Base-by-base conservation (phyloP, 2,329 filamentous ascomycete genomes). In the Exutisphaerella laricina region DNA sequence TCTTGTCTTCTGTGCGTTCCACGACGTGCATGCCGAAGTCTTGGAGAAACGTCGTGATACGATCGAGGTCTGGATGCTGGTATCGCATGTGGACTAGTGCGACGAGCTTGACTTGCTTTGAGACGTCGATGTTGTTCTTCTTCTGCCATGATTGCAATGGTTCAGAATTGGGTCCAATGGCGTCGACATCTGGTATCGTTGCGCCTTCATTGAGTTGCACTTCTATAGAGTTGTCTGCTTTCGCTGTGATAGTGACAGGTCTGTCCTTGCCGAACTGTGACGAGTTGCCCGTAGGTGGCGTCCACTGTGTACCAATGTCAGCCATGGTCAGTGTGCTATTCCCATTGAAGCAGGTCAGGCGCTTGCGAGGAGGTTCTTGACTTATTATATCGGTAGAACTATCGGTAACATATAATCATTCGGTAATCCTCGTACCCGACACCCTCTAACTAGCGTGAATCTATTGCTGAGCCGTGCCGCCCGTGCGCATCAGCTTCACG, bases 31-130 rank as follows among this genome's bases (percentile, higher is more conserved):
- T 66, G 17, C 68, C 68, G 50, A 71, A 71, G 46, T 71, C 68
- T 54, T 45, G 57, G 38, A 68, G 59, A 55, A 70, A 76, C 2
- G 58, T 66, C 4, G 69, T 73, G 32, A 75, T 74, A 43, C 66
- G 58, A 16, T 66, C 60, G 3, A 77, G 58, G 43, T 76, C 67
- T 0, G 71, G 69, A 48, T 76, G 73, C 45, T 75, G 72, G 52
- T 77, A 77, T 18, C 72, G 66, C 71, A 76, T 74, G 46, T 77
- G 73, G 2, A 66, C 65, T 4, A 75, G 47, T 43, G 70, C 70
- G 5, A 64, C 67, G 14, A 77, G 56, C 43, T 68, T 65, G 50
- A 76, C 66, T 46, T 74, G 72, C 21, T 65, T 59, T 34, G 61
- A 49, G 12, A 56, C 52, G 46, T 74, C 65, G 57, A 75, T 73